Base-by-base conservation (phyloP, 139 green algal species). In the Haematococcus sp. region DNA sequence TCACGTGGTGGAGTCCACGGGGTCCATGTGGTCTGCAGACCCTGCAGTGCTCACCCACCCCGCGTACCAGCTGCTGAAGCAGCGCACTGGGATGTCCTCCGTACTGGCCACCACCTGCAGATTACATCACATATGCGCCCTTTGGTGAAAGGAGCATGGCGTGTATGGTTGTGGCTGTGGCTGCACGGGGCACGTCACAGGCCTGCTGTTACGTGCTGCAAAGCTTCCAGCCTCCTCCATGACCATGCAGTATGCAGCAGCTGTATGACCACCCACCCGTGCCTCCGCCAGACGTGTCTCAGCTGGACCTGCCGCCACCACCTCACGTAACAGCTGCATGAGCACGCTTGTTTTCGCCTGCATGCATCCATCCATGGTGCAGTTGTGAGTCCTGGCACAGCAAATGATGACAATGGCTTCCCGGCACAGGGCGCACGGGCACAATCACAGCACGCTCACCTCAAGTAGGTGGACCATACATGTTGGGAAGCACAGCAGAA, bases 81-180 rank as follows among this genome's bases (percentile, higher is more conserved):
- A 76, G 15, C 80, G 68, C 5, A 20, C 52, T 0, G 80, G 80
- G 35, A 86, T 78, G 61, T 86, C 80, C 76, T 86, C 80, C 20
- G 71, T 82, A 68, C 76, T 81, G 68, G 74, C 70, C 1, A 86
- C 40, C 0, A 86, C 68, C 75, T 82, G 63, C 0, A 61, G n/a
- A n/a, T n/a, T n/a, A n/a, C n/a, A n/a, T n/a, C n/a, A n/a, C n/a
- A n/a, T n/a, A n/a, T n/a, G n/a, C n/a, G n/a, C n/a, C n/a, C n/a
- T n/a, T n/a, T n/a, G n/a, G n/a, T n/a, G n/a, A n/a, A n/a, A n/a
- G n/a, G n/a, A n/a, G n/a, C n/a, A n/a, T n/a, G n/a, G n/a, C n/a
- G n/a, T n/a, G n/a, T n/a, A n/a, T n/a, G n/a, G n/a, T n/a, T n/a
- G n/a, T n/a, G n/a, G n/a, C n/a, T n/a, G n/a, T n/a, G n/a, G n/a